phyloP scores from a whole-genome alignment of 306 rosid genomes.

The Trifolium pratense region DNA sequence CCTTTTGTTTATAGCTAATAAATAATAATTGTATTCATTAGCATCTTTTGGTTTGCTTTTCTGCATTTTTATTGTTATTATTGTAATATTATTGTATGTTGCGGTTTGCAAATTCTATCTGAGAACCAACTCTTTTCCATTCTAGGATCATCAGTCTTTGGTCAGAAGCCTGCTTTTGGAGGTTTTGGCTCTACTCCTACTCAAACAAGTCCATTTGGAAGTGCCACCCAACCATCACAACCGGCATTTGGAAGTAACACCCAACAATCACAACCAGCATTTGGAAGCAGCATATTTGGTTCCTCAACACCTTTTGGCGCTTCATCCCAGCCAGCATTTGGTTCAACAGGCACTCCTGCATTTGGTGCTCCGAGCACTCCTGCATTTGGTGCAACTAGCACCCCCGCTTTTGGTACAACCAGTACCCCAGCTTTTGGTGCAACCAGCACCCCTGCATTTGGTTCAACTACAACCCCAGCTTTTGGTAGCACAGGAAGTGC shows the following conservation, averaged over 20 bases:
- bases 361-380: conserved; percentile 55
- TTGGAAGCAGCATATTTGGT: conserved; percentile 87
- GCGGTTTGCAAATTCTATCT: conserved; percentile 31
- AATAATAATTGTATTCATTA: neutral
- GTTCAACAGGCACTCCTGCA: conserved; percentile 49
- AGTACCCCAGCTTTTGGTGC: conserved; percentile 69
- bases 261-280: conserved; percentile 83
- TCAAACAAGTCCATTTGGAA: conserved; percentile 85
- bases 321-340: conserved; percentile 66
- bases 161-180: conserved; percentile 89
- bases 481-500: conserved; percentile 72
- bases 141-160: conserved; percentile 75
- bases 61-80: neutral
- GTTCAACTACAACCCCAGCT: conserved; percentile 67
- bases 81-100: neutral
- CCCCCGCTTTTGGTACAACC: conserved; percentile 64
- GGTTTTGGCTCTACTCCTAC: conserved; percentile 81
- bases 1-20: conserved; percentile 4
- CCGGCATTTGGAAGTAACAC: conserved; percentile 78
- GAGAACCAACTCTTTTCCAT: conserved; percentile 32
- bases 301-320: conserved; percentile 83
- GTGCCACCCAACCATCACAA: conserved; percentile 72
- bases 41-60: conserved; percentile 16
- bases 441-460: conserved; percentile 53
- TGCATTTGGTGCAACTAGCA: conserved; percentile 50